These are phyloP conservation scores for Paramarasmius palmivorus DNA, from an alignment of 1,284 basidiomycete genomes.

Conservation along the genomic window DNA sequence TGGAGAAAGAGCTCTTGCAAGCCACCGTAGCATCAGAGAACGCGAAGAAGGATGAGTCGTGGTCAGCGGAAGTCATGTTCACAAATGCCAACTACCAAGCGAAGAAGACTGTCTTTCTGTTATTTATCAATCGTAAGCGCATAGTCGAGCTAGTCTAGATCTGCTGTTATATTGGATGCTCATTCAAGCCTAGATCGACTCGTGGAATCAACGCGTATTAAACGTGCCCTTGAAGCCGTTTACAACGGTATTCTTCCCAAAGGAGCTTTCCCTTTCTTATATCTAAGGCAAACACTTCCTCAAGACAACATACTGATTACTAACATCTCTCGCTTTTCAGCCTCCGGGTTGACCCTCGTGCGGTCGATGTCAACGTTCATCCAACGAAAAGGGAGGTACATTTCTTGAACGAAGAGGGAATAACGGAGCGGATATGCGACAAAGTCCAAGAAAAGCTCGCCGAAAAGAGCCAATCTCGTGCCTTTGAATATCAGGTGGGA, in stretches of 20 bases:
- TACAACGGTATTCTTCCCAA: constrained; percentile 91
- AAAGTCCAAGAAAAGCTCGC: constrained; percentile 69
- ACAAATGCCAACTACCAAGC: constrained; percentile 90
- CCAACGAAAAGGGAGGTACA: constrained; percentile 98
- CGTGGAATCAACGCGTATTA: constrained; percentile 89
- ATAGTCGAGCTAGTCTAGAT: neutral
- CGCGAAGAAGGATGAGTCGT: constrained; percentile 36
- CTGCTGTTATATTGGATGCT: neutral
- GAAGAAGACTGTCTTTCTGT: constrained; percentile 82
- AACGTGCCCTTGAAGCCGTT: constrained; percentile 84
- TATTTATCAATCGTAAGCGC: constrained; percentile 97
- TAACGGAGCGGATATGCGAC: constrained; percentile 82
- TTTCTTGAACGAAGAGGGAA: constrained; percentile 91
- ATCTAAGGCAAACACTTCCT: constrained; percentile 83
- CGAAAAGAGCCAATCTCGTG: constrained; percentile 66
- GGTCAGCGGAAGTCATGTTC: constrained; percentile 76
- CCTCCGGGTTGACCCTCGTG: constrained; percentile 81
- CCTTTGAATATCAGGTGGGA: constrained; percentile 81
- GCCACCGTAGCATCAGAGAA: constrained; percentile 41
- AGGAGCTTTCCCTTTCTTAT: constrained; percentile 89
- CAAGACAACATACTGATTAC: too few relatives aligned
- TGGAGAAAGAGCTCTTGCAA: constrained; percentile 82
- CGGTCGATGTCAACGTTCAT: constrained; percentile 97
- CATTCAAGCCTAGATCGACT: constrained; percentile 69
- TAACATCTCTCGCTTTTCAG: constrained; percentile 36